phyloP scores from a whole-genome alignment of 768 basidiomycete species.

The Pleurotus djamor region DNA sequence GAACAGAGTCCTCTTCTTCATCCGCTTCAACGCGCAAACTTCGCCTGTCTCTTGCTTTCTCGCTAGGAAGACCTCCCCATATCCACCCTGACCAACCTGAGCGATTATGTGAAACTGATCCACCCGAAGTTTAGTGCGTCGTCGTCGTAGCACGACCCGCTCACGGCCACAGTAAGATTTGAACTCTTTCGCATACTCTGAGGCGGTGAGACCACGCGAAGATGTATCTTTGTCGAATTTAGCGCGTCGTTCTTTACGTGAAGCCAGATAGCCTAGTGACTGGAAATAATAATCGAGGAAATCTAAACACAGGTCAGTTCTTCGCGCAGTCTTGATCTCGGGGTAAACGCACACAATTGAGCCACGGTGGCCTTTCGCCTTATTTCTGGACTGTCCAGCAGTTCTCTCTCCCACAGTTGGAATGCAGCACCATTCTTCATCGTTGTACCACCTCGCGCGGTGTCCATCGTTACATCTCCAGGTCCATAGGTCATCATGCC shows the following conservation, averaged over 20 bases:
- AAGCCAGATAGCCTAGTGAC: constrained; percentile 82
- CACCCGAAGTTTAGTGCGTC: constrained; percentile 89
- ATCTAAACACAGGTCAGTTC: constrained; percentile 41
- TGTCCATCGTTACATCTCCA: constrained; percentile 70
- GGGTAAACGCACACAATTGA: constrained; percentile 75
- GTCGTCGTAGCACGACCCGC: constrained; percentile 85
- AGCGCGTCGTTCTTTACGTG: constrained; percentile 80
- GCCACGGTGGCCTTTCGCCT: constrained; percentile 96
- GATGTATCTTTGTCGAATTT: constrained; percentile 84
- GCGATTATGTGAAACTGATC: constrained; percentile 99
- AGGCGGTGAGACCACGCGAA: constrained; percentile 52
- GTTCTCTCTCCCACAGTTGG: constrained; percentile 82
- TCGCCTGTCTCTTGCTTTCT: constrained; percentile 94
- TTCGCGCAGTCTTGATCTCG: not conserved
- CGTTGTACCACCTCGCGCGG: constrained; percentile 53
- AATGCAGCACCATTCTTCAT: constrained; percentile 47
- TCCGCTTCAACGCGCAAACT: constrained; percentile 96
- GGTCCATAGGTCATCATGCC: constrained; percentile 36
- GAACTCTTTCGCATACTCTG: constrained; percentile 76
- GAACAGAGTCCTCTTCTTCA: constrained; percentile 90
- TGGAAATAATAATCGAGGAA: constrained; percentile 99
- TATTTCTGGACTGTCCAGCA: constrained; percentile 84
- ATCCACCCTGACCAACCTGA: constrained; percentile 98
- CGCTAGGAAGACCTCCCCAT: constrained; percentile 96
- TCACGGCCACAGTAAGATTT: constrained; percentile 93